These are phyloP conservation scores for Wickerhamiella kurtzmanii DNA, from an alignment of 805 yeast species.

Conservation along the genomic window DNA sequence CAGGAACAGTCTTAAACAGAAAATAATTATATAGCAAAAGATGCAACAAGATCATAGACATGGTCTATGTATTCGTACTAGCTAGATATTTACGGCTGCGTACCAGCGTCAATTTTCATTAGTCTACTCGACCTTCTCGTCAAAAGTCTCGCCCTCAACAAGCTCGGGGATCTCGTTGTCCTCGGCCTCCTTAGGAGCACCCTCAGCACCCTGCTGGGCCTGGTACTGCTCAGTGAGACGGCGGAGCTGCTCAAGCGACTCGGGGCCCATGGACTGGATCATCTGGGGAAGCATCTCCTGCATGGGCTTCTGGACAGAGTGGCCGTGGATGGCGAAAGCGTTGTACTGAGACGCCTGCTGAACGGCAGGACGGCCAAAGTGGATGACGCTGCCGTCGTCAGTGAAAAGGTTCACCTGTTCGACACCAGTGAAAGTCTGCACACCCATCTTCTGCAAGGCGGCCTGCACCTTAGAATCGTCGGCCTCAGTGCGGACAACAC, in stretches of 20 bases:
- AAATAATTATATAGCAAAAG: too few species aligned
- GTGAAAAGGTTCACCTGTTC: conserved; percentile 97
- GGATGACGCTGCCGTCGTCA: conserved; percentile 91
- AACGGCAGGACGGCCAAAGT: conserved; percentile 91
- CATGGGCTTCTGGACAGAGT: conserved; percentile 82
- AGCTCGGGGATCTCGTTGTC: conserved; percentile 51
- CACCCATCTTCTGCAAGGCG: conserved; percentile 77
- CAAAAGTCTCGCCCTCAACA: conserved; percentile 81
- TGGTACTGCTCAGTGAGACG: conserved; percentile 83
- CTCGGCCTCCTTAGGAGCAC: conserved; percentile 23
- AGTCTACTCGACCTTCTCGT: conserved; percentile 38
- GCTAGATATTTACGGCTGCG: too few species aligned
- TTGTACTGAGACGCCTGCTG: conserved; percentile 85
- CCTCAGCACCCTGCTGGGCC: conserved; percentile 33
- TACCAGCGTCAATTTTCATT: too few species aligned
- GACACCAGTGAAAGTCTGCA: conserved; percentile 74
- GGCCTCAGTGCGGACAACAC: conserved; percentile 42
- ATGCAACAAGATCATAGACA: too few species aligned
- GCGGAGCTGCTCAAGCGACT: conserved; percentile 78
- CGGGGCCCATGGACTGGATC: conserved; percentile 92
- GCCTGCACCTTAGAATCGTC: conserved; percentile 83
- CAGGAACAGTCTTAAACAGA: too few species aligned
- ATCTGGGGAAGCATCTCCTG: conserved; percentile 89
- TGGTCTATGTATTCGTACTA: too few species aligned
- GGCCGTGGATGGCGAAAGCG: conserved; percentile 90